Conservation (phyloP, 2,329 filamentous ascomycete genomes). For the Corniculantispora saksenae region DNA sequence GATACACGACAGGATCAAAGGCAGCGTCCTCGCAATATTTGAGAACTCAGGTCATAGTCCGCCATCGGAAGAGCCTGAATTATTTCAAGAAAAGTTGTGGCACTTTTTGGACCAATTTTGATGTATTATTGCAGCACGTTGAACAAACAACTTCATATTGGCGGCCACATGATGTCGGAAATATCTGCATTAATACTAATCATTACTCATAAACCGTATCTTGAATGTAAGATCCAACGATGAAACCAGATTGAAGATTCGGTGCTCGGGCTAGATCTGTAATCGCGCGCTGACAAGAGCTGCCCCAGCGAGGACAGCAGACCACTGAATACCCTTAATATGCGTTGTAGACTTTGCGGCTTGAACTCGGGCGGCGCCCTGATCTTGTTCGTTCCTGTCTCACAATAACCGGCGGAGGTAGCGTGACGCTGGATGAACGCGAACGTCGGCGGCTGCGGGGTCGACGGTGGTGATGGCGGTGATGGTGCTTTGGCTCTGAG, state of each 20-base stretch:
- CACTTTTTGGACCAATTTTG: conserved; percentile 12
- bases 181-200: background rate
- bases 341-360: conserved; percentile 3
- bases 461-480: conserved; percentile 26
- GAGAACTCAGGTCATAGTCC: conserved; percentile 28
- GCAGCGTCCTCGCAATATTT: conserved; percentile 26
- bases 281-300: no score
- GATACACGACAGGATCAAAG: conserved; percentile 22
- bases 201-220: background rate
- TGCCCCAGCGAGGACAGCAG: no score
- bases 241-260: no score
- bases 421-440: conserved; percentile 27
- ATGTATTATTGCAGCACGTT: background rate
- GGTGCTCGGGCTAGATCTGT: no score
- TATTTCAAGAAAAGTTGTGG: conserved; percentile 20
- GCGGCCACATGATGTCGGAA: background rate
- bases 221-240: no score
- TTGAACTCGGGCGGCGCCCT: background rate
- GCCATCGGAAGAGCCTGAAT: conserved; percentile 24
- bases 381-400: conserved; percentile 1
- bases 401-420: conserved; percentile 27
- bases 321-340: background rate
- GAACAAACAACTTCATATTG: background rate
- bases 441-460: conserved; percentile 25
- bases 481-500: conserved; percentile 27